Evolutionary conservation across 768 basidiomycete species (phyloP).

Genomic region (Suillus lakei): DNA sequence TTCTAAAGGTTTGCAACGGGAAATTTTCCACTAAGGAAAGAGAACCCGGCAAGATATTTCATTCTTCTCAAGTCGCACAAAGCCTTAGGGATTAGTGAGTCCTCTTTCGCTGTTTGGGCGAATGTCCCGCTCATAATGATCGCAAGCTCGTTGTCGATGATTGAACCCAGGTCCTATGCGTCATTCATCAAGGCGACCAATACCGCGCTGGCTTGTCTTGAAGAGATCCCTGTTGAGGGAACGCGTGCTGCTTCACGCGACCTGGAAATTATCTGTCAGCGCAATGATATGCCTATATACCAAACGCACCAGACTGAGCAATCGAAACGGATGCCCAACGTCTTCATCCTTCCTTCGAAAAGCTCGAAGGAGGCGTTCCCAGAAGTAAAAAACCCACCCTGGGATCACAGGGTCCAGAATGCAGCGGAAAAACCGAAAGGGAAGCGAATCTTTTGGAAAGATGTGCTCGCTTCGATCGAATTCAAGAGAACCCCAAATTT

Average conservation of each 20-base stretch:
- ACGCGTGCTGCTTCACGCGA: neutral
- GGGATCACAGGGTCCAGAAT: neutral
- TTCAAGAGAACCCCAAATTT: neutral
- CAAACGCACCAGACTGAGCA: neutral
- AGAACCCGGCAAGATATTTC: neutral
- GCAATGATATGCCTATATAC: neutral
- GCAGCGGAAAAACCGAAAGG: neutral
- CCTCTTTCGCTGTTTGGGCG: neutral
- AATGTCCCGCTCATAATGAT: neutral
- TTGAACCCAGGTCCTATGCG: neutral
- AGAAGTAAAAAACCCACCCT: neutral
- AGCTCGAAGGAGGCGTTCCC: neutral
- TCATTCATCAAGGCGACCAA: slow-evolving; percentile 2
- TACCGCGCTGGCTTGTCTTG: neutral
- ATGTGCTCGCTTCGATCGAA: neutral
- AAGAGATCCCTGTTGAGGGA: neutral
- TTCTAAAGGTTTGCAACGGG: neutral
- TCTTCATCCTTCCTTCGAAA: slow-evolving; percentile 1
- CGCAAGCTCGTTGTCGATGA: neutral
- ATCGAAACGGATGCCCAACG: slow-evolving; percentile 6
- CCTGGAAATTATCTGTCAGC: neutral
- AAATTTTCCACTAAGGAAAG: too few relatives aligned
- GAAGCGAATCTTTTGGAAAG: neutral
- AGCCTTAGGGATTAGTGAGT: neutral
- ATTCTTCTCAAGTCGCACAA: neutral